phyloP scores from a whole-genome alignment of 2,329 filamentous ascomycete species.

The Trichoderma sp. region DNA sequence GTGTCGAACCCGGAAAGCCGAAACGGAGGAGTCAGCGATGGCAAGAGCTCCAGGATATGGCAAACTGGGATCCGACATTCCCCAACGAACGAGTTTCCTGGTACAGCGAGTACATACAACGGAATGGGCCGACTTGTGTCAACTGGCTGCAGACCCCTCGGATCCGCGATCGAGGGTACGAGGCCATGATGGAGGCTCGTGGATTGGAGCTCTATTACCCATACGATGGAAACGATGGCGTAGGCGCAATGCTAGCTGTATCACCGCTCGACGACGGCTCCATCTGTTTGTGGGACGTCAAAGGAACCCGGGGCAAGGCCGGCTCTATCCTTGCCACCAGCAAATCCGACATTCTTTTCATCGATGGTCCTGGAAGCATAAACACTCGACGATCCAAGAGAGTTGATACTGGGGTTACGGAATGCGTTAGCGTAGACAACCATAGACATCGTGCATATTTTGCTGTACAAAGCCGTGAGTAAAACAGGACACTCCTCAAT shows the following conservation, averaged over 20 bases:
- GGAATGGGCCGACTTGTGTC: conserved; percentile 69
- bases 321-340: conserved; percentile 67
- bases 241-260: conserved; percentile 55
- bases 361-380: conserved; percentile 46
- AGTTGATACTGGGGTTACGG: conserved; percentile 70
- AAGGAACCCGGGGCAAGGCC: conserved; percentile 49
- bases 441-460: conserved; percentile 68
- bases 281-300: conserved; percentile 81
- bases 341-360: conserved; percentile 62
- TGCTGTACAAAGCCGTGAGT: conserved; percentile 68
- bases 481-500: neutral
- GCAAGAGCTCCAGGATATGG: conserved; percentile 52
- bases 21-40: conserved; percentile 20
- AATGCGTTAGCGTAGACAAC: conserved; percentile 79
- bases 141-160: conserved; percentile 72
- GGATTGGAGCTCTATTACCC: conserved; percentile 67
- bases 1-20: neutral
- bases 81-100: conserved; percentile 71
- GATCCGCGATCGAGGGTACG: conserved; percentile 39
- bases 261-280: conserved; percentile 83
- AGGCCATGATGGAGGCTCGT: conserved; percentile 61
- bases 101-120: conserved; percentile 86
- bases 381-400: conserved; percentile 54
- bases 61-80: conserved; percentile 81
- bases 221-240: conserved; percentile 47